These are phyloP conservation scores for Micractinium sp. DNA, from an alignment of 139 green algal genomes.

Conservation along the genomic window DNA sequence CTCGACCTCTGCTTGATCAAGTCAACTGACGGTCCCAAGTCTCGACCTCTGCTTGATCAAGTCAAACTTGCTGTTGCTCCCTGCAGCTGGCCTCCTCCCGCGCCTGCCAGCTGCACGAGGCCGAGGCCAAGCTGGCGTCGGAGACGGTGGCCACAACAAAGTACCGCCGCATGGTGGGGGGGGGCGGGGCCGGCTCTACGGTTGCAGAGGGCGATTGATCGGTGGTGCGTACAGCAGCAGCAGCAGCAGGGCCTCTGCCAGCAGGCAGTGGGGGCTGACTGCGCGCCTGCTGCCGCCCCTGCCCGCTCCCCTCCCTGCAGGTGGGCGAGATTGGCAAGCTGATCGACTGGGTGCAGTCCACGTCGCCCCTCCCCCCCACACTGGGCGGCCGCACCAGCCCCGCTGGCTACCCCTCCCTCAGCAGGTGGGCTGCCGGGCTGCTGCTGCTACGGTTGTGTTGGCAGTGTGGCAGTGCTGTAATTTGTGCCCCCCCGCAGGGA, in stretches of 20 bases:
- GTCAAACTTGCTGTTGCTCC: background rate
- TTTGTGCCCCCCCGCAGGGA: too few species aligned
- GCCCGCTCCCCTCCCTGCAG: background rate
- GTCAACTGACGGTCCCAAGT: too few species aligned
- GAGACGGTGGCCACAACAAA: slow-evolving; percentile 36
- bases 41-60: too few species aligned
- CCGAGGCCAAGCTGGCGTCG: slow-evolving; percentile 10
- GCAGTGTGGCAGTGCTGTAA: background rate
- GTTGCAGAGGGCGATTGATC: too few species aligned
- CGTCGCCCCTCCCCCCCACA: slow-evolving; percentile 5
- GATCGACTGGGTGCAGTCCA: slow-evolving; percentile 47
- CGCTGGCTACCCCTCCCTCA: slow-evolving; percentile 4
- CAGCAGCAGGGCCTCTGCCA: background rate
- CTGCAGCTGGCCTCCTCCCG: background rate
- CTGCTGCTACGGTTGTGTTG: too few species aligned
- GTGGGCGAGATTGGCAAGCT: slow-evolving; percentile 45
- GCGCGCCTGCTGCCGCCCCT: background rate
- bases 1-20: too few species aligned
- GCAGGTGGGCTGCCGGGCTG: background rate
- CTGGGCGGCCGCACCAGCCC: slow-evolving; percentile 14
- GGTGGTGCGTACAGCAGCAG: too few species aligned
- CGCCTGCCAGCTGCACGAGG: slow-evolving; percentile 11
- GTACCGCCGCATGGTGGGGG: slow-evolving; percentile 44
- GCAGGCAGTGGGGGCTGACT: background rate
- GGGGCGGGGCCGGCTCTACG: background rate